Evolutionary conservation across 2,329 filamentous ascomycete genomes (phyloP).

Genomic region (Thermoascus crustaceus): DNA sequence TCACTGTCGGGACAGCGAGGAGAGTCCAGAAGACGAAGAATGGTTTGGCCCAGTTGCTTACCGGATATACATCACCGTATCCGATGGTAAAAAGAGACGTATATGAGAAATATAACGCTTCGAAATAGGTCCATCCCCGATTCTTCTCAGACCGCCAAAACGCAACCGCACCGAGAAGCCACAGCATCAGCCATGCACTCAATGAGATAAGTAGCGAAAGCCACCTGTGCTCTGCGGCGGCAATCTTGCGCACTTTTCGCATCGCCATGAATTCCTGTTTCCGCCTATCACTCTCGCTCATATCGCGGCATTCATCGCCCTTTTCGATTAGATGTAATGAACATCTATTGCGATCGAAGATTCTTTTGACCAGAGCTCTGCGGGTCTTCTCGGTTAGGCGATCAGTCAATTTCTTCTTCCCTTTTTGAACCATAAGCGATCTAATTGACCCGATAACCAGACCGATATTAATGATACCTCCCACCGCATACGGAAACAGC

Average conservation of each 20-base stretch:
- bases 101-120: slow-evolving; percentile 32
- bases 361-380: slow-evolving; percentile 18
- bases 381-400: slow-evolving; percentile 28
- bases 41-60: slow-evolving; percentile 26
- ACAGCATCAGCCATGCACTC: slow-evolving; percentile 34
- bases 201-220: slow-evolving; percentile 31
- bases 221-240: slow-evolving; percentile 35
- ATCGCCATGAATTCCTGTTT: slow-evolving; percentile 37
- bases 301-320: slow-evolving; percentile 7
- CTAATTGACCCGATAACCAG: slow-evolving; percentile 29
- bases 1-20: slow-evolving; percentile 32
- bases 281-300: slow-evolving; percentile 18
- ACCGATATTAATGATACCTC: slow-evolving; percentile 28
- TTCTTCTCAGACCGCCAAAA: slow-evolving; percentile 27
- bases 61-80: slow-evolving; percentile 29
- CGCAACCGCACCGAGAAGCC: slow-evolving; percentile 34
- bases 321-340: slow-evolving; percentile 3
- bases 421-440: slow-evolving; percentile 30
- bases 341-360: slow-evolving; percentile 11
- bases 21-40: slow-evolving; percentile 36
- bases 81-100: slow-evolving; percentile 33
- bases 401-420: slow-evolving; percentile 28
- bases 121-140: slow-evolving; percentile 30
- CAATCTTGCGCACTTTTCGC: slow-evolving; percentile 37
- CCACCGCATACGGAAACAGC: slow-evolving; percentile 28